These are phyloP conservation scores for Solanum dulcamara DNA, from an alignment of 257 asterid genomes.

Conservation along the genomic window DNA sequence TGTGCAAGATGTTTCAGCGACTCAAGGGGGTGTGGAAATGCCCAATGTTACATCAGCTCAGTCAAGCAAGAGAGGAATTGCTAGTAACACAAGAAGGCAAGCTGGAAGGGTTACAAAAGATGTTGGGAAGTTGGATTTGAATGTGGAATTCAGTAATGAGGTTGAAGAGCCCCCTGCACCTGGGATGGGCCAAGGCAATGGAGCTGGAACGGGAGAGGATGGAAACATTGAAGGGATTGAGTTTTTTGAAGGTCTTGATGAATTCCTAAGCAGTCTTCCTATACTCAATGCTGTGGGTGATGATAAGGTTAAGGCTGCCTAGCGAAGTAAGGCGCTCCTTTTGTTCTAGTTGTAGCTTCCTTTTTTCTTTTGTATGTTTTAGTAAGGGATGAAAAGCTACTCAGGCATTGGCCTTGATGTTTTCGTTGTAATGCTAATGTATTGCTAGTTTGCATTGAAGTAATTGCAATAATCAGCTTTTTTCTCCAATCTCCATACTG, in stretches of 20 bases:
- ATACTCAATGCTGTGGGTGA: constrained; percentile 72
- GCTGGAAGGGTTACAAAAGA: constrained; percentile 63
- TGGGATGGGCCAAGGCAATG: constrained; percentile 42
- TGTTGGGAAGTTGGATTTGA: constrained; percentile 73
- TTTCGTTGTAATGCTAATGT: constrained; percentile 5
- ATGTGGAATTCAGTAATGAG: constrained; percentile 87
- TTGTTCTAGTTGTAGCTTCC: constrained; percentile 23
- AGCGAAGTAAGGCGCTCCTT: constrained; percentile 22
- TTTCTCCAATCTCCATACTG: not conserved
- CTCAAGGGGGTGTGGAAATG: constrained; percentile 32
- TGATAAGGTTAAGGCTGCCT: constrained; percentile 78
- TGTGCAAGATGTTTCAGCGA: constrained; percentile 23
- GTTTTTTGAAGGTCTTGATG: constrained; percentile 96
- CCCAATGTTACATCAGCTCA: constrained; percentile 28
- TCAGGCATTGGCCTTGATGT: constrained; percentile 13
- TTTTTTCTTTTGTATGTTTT: constrained; percentile 19
- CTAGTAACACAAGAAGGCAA: constrained; percentile 44
- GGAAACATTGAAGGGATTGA: constrained; percentile 82
- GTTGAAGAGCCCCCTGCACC: constrained; percentile 57
- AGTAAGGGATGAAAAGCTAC: constrained; percentile 27
- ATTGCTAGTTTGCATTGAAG: not conserved
- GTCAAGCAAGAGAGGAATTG: constrained; percentile 31
- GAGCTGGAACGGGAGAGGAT: constrained; percentile 59
- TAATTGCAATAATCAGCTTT: constrained; percentile 3
- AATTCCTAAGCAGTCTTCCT: constrained; percentile 83